These are phyloP conservation scores for Phaeosphaeriaceae sp. DNA, from an alignment of 2,329 filamentous ascomycete genomes.

Conservation along the genomic window DNA sequence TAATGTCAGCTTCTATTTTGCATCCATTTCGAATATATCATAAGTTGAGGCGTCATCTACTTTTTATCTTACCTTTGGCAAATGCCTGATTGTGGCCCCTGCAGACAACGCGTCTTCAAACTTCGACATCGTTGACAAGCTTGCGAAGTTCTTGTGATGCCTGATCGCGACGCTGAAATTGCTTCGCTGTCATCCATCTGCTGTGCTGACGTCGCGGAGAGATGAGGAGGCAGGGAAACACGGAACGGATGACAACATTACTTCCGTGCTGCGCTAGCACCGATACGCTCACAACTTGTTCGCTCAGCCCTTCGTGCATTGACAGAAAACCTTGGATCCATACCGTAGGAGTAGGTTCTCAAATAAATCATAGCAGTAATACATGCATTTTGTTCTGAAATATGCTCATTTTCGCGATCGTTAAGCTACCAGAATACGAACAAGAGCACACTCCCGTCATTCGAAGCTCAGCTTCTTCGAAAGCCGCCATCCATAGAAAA, in stretches of 20 bases:
- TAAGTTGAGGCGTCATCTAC: neutral
- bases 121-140: constrained; percentile 45
- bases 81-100: constrained; percentile 33
- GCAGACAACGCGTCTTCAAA: constrained; percentile 44
- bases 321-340: neutral
- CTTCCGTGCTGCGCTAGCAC: neutral
- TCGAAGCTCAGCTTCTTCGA: constrained; percentile 23
- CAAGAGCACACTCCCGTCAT: neutral
- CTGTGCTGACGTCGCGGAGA: neutral
- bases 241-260: constrained; percentile 15
- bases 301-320: neutral
- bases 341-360: neutral
- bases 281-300: neutral
- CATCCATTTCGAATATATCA: neutral
- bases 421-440: neutral
- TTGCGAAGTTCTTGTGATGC: constrained; percentile 31
- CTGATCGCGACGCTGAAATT: constrained; percentile 17
- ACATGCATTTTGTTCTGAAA: too few species aligned
- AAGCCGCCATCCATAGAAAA: constrained; percentile 37
- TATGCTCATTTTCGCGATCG: too few species aligned
- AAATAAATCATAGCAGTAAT: too few species aligned
- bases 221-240: neutral
- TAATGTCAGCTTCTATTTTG: constrained; percentile 4
- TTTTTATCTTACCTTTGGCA: constrained; percentile 38
- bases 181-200: constrained; percentile 37